Evolutionary conservation across 2,329 filamentous ascomycete species (phyloP), one percentile per base, ranked within the genome.

Genomic region (Sclerotinia subarctica): DNA sequence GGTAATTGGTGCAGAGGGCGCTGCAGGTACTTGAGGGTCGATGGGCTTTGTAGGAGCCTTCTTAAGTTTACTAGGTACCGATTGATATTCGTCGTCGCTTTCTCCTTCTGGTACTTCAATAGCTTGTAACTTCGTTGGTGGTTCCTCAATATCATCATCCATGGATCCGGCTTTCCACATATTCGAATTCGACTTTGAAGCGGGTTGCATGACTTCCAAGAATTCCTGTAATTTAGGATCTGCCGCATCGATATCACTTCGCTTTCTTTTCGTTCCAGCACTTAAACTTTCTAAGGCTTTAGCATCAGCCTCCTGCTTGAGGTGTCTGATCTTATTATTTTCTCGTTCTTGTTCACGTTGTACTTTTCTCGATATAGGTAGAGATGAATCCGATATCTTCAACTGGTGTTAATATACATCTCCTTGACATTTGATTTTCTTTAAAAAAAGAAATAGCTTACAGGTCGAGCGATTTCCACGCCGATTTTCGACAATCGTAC

Each of bases 401-500:
- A 21, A 44, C n/a, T 52, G 21, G 8, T 44, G 8, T 67, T 29
- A 60, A 57, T 38, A n/a, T 13, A 42, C 35, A 24, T 35, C 8
- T 35, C 15, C 2, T 24, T 3, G 46, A 17, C 13, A 53, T 46
- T 62, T 47, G 32, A 24, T 15, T 2, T 35, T 35, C 7, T 35
- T 35, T 6, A 7, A 7, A 35, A 35, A 35, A 17, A 32, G 21
- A 32, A 21, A 19, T 49, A 4, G 80, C 86, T 77, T 82, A 96
- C 91, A 69, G 95, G 90, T 78, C 87, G 89, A 68, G 95, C 95
- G 76, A 95, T 82, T 81, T 97, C 94, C 70, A 97, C 95, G 42
- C 85, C 86, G 75, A 99, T 93, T 82, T 90, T 96, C 68, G 94
- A 97, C 91, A 97, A 95, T 74, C 93, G 92, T 75, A 99, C 93